Evolutionary conservation across 495 filamentous ascomycete genomes (phyloP), one percentile per base, ranked within the genome.

Genomic region (Lophiotrema nucula): DNA sequence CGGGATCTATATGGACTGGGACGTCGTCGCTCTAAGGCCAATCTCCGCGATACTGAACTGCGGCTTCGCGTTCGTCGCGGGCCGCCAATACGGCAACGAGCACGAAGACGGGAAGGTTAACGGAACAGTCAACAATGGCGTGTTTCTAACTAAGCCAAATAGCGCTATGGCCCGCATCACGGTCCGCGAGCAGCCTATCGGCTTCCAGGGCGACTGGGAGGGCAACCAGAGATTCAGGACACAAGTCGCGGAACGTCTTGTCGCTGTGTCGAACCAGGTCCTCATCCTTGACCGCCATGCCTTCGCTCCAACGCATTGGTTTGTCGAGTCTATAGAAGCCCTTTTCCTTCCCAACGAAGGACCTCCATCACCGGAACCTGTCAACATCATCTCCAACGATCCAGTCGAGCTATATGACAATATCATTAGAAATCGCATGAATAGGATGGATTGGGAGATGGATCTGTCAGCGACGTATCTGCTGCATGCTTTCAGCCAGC

Each of bases 1-100:
- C 21, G 54, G 54, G 27, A 50, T 58, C 12, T 58, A 58, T 19
- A 3, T 58, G 4, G 54, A 58, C 54, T 50, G 16, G 18, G 54
- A 58, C 24, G 54, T 58, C 11, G 11, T 58, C 4, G 10, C 45
- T 3, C 45, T 58, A 1, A 41, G 35, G 10, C 11, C 25, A 41
- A 2, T 58, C 12, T 8, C 2, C 5, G 44, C 44, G 16, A 26
- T 58, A 15, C 54, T 33, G 15, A 41, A 48, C 22, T 5, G 27
- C 16, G 54, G 54, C 19, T 58, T 49, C 45, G 16, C 3, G 2
- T 21, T 23, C 33, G 38, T 58, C 16, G 54, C n/a, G 5, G 54
- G 54, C 2, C 54, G 54, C 3, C 54, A 58, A 31, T 24, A 22
- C 19, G 53, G 53, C 26, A 43, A 31, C 19, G 18, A 28, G 12